Base-by-base conservation (phyloP, 768 basidiomycete genomes). In the Suillus spraguei region DNA sequence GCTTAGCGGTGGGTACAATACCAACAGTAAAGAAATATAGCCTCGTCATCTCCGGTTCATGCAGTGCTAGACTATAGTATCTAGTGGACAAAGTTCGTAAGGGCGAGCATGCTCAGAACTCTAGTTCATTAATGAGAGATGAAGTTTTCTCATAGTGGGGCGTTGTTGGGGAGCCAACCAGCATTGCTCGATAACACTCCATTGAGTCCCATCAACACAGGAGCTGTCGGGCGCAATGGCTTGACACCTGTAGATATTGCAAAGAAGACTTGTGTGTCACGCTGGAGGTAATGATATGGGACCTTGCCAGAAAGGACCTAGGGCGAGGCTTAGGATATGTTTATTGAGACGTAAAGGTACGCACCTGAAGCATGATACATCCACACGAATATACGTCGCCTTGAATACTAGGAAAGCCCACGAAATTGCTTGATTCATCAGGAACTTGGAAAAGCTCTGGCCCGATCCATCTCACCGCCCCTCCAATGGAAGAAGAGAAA, bases 271-370 rank as follows among this genome's bases (percentile, higher is more conserved):
- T 54, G 61, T 17, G 64, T 52, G 1, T 75, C 72, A 44, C 66
- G 67, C 2, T 16, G 3, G 17, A 69, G 33, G 47, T 73, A 42
- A 33, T 73, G 41, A 35, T 75, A 73, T 6, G 72, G 72, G 17
- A 52, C 22, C 64, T 68, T 63, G 0, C 72, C 70, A 32, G 63
- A 54, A 32, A 60, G 53, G 16, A 64, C 52, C 65, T 66, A 54
- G 20, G 16, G 17, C 22, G 24, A 60, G 33, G 33, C 42, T 47
- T n/a, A 56, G 60, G 32, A 55, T 13, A 35, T 13, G 14, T 58
- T 17, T 20, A 59, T 5, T 35, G 60, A 52, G 14, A 8, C n/a
- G 78, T 76, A 28, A 80, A 73, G 68, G 77, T 13, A 65, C 65
- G 28, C 28, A 66, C 64, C 60, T 64, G 64, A 10, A 66, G 47